phyloP scores from a whole-genome alignment of 768 basidiomycete genomes.

The Kondoa malvinella region DNA sequence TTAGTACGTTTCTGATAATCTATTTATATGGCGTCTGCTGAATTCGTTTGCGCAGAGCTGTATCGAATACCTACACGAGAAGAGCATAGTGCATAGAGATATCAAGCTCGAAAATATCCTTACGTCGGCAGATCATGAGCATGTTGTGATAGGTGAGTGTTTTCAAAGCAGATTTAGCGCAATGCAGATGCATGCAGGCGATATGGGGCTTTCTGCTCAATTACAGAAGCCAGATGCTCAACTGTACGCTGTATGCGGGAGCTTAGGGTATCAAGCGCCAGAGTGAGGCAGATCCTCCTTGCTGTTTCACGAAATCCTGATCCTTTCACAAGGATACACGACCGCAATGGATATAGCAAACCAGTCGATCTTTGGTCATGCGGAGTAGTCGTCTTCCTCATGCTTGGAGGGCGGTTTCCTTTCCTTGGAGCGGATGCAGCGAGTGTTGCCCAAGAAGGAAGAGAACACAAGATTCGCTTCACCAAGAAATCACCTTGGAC shows the following conservation, averaged over 20 bases:
- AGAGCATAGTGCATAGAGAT: not conserved
- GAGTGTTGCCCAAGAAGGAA: not conserved
- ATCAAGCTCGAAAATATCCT: slow-evolving; percentile 5
- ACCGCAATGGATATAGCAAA: slow-evolving; percentile 1
- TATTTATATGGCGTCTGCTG: not conserved
- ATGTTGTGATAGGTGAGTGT: not conserved
- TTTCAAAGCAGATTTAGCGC: no score
- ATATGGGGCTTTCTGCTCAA: not conserved
- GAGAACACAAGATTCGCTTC: not conserved
- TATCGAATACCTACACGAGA: not conserved
- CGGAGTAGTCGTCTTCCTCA: slow-evolving; percentile 5
- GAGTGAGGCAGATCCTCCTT: not conserved
- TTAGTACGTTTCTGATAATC: not conserved
- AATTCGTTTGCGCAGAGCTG: not conserved
- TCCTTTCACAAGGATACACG: slow-evolving; percentile 4
- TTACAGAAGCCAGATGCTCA: not conserved
- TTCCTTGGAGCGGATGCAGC: not conserved
- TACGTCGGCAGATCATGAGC: not conserved
- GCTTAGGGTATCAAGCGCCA: slow-evolving; percentile 4
- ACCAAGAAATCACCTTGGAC: not conserved
- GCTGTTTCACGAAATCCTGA: not conserved
- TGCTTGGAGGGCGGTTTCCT: slow-evolving; percentile 4
- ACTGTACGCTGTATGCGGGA: not conserved
- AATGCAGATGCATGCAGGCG: no score
- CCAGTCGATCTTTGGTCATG: slow-evolving; percentile 2